phyloP scores from a whole-genome alignment of 2,329 filamentous ascomycete species.

The Fusarium falciforme region DNA sequence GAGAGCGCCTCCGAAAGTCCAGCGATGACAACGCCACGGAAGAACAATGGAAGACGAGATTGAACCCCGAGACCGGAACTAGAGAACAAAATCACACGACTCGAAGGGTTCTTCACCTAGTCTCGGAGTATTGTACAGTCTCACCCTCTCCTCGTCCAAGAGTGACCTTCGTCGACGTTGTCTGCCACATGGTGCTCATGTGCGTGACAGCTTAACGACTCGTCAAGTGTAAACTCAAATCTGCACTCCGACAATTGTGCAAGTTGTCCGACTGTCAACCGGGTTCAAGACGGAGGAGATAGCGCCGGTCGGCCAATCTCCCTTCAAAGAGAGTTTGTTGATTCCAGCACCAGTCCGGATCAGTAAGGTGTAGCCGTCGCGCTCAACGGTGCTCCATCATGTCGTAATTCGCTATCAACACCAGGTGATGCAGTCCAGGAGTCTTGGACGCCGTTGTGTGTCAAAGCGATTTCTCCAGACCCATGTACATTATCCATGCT shows the following conservation, averaged over 20 bases:
- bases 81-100: constrained; percentile 2
- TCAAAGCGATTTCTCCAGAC: background rate
- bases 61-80: constrained; percentile 27
- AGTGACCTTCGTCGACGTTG: background rate
- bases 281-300: constrained; percentile 20
- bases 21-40: background rate
- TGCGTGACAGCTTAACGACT: constrained; percentile 28
- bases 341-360: constrained; percentile 22
- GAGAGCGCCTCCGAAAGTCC: background rate
- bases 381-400: constrained; percentile 4
- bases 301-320: constrained; percentile 10
- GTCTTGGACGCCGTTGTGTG: background rate
- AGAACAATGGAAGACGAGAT: background rate
- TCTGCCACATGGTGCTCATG: constrained; percentile 20
- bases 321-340: constrained; percentile 4
- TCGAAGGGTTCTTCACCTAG: background rate
- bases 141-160: background rate
- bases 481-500: constrained; percentile 10
- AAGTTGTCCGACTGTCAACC: constrained; percentile 3
- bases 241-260: background rate
- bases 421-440: constrained; percentile 26
- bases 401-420: constrained; percentile 11
- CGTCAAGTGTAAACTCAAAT: constrained; percentile 30
- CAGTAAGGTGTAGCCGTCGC: constrained; percentile 15
- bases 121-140: background rate